Evolutionary conservation across 2,329 filamentous ascomycete species (phyloP), one percentile per base, ranked within the genome.

Genomic region (Cercospora zeae-maydis): DNA sequence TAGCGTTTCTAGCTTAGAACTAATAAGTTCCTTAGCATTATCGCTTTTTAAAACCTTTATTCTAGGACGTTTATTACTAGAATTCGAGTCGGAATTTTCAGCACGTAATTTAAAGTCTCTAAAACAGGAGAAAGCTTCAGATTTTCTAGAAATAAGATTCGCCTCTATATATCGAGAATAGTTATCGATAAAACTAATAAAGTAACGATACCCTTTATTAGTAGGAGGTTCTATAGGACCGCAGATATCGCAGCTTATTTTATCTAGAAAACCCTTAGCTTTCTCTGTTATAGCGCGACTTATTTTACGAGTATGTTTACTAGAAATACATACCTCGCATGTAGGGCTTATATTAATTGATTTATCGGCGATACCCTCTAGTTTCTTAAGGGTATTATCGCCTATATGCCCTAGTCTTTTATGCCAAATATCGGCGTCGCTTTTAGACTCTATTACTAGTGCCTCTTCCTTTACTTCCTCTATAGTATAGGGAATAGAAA

Each of bases 111-210:
- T 62, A 62, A 57, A 62, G 52, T 36, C 30, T 37, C 27, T 57
- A 19, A 62, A 57, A 57, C 4, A 33, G 11, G 30, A 47, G 37
- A 57, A 62, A 49, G 59, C 59, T 57, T 62, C 6, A 7, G 59
- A 62, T 58, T 49, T 60, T 27, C 36, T 39, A 57, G 21, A 37
- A 16, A 62, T 49, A 37, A 62, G 16, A 19, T 62, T 57, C 13
- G 30, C 30, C 45, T 62, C 59, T 57, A 62, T 14, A 62, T 57
- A 62, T 19, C 59, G 49, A 49, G 37, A 51, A 62, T 45, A 52
- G 21, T 57, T 62, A 52, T 62, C 53, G 14, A 62, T 62, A 62
- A 62, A 62, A 33, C 52, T 58, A 57, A 57, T 62, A 58, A 51
- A 57, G 54, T 62, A 62, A 16, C 53, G 30, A 62, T 49, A 37